phyloP scores from a whole-genome alignment of 2,329 filamentous ascomycete genomes.

The Lachnellula subtilissima region DNA sequence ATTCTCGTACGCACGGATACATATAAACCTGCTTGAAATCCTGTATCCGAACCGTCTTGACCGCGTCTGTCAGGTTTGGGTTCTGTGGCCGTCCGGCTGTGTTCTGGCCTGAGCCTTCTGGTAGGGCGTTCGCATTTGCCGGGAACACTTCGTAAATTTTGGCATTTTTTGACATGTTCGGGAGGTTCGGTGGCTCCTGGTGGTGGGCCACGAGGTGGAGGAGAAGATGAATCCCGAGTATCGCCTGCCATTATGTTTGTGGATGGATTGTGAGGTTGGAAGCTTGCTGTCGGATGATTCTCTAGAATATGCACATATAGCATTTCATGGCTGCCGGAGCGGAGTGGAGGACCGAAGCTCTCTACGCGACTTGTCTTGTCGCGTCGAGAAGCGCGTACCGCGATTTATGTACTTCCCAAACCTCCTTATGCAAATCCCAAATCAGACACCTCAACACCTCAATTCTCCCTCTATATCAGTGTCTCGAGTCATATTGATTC shows the following conservation, averaged over 20 bases:
- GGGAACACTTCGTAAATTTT: slow-evolving; percentile 39
- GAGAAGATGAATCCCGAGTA: slow-evolving; percentile 28
- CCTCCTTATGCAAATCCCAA: background rate
- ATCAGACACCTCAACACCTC: background rate
- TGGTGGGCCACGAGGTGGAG: slow-evolving; percentile 29
- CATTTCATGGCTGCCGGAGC: slow-evolving; percentile 4
- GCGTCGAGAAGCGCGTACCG: slow-evolving; percentile 8
- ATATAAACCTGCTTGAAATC: slow-evolving; percentile 72
- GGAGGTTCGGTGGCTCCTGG: slow-evolving; percentile 34
- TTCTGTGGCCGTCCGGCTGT: slow-evolving; percentile 24
- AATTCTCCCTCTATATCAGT: background rate
- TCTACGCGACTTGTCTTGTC: slow-evolving; percentile 4
- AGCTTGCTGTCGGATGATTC: background rate
- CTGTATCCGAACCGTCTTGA: slow-evolving; percentile 60
- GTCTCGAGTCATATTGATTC: background rate
- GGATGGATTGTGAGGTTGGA: background rate
- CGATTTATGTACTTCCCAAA: background rate
- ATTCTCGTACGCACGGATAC: slow-evolving; percentile 78
- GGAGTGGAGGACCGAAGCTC: background rate
- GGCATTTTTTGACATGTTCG: slow-evolving; percentile 31
- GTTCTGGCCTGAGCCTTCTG: slow-evolving; percentile 31
- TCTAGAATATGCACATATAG: slow-evolving; percentile 1
- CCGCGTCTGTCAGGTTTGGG: slow-evolving; percentile 53
- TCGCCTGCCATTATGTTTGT: slow-evolving; percentile 32
- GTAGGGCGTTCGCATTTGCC: slow-evolving; percentile 29